Base-by-base conservation (phyloP, 768 basidiomycete genomes). In the Trametes cingulata region DNA sequence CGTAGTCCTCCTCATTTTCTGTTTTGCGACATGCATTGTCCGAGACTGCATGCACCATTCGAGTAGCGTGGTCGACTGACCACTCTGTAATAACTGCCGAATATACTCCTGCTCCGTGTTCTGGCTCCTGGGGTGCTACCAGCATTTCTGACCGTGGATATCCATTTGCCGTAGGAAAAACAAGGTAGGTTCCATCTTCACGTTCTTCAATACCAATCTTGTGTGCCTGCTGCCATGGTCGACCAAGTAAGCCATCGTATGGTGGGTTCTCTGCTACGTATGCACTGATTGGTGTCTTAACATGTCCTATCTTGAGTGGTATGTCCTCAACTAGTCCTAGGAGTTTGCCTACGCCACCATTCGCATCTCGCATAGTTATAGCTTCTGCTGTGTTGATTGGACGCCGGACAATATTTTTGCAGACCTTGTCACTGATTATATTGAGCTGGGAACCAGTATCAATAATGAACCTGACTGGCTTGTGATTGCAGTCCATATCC, bases 141-240 rank as follows among this genome's bases (percentile, higher is more conserved):
- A 68, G 39, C 1, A 71, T n/a, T 45, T 71, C 65, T 45, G 54
- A 65, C 17, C 56, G 47, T 0, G 51, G 41, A 6, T 43, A 14
- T 1, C 52, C 12, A 7, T 55, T 51, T 13, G 58, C 20, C 43
- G 67, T 60, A 36, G 68, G 69, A 53, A 69, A 71, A 5, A 68
- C n/a, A 0, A 72, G 56, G 27, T 70, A 71, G 0, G 69, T 73
- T 1, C 73, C 67, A 37, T 73, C 69, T 3, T 52, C 20, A n/a
- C 63, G 53, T 52, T 71, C 70, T 36, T 70, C 67, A 37, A 72
- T 71, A 6, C 63, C 64, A 0, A 72, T 63, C 27, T 59, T 63
- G 40, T 72, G 71, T 14, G 61, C 63, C 12, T 60, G 22, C 40
- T 70, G 65, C 71, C 71, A 71, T 13, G 67, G 69, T 1, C 69